These are phyloP conservation scores for Emergomyces orientalis DNA, from an alignment of 2,329 filamentous ascomycete species.

Conservation along the genomic window DNA sequence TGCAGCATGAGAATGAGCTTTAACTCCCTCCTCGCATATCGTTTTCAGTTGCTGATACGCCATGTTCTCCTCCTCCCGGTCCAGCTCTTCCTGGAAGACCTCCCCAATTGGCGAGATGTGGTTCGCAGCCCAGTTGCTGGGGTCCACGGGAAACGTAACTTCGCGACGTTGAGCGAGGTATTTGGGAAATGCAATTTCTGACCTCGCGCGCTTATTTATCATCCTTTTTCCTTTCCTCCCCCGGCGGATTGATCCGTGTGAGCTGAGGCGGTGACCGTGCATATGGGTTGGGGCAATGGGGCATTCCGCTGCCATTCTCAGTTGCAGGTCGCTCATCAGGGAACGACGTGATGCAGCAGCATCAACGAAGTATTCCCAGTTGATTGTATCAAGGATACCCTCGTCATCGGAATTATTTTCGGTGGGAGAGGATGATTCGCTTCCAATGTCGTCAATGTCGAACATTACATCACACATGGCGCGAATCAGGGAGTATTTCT, in stretches of 20 bases:
- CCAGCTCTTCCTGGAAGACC: not conserved
- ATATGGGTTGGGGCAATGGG: not conserved
- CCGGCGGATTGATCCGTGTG: not conserved
- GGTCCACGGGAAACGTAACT: not conserved
- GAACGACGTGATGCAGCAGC: not conserved
- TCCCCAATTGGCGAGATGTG: not conserved
- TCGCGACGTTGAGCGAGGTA: not conserved
- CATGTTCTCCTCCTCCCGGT: not conserved
- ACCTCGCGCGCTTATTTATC: not conserved
- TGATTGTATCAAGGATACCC: not conserved
- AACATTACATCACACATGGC: constrained; percentile 11
- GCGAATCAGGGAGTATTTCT: constrained; percentile 3
- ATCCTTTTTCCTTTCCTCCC: not conserved
- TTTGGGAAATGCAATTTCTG: no score
- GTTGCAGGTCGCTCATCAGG: not conserved
- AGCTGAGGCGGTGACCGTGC: not conserved
- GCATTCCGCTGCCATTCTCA: not conserved
- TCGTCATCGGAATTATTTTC: not conserved
- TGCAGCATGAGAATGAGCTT: not conserved
- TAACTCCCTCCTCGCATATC: not conserved
- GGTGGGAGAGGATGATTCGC: not conserved
- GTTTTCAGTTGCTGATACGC: not conserved
- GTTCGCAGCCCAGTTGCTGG: constrained; percentile 1
- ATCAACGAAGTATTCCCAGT: not conserved
- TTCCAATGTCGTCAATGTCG: constrained; percentile 2